Percentiles rank a stretch among this genome's conserved stretches.
phyloP scores from a whole-genome alignment of 163 green algal species.

The Picocystis sp. region DNA sequence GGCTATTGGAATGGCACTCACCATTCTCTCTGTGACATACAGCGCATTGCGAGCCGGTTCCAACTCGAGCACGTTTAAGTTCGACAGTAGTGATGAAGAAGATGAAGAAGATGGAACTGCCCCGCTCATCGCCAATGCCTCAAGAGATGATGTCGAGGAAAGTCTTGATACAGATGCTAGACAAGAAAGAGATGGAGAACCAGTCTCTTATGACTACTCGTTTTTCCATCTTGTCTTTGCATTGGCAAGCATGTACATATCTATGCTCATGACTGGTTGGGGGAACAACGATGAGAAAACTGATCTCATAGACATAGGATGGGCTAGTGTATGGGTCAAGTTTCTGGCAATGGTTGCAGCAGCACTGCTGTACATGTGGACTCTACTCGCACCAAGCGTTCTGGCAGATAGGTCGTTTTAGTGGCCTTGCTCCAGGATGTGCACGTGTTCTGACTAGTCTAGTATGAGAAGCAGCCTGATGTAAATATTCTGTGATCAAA shows the following conservation, averaged over 20 bases:
- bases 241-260: constrained; percentile 57
- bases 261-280: constrained; percentile 95
- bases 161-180: constrained; percentile 8
- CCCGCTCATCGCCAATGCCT: no score
- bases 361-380: constrained; percentile 76
- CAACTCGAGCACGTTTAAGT: constrained; percentile 55
- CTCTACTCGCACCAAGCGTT: constrained; percentile 67
- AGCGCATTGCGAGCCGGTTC: constrained; percentile 57
- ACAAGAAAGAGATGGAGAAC: constrained; percentile 10
- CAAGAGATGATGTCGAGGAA: no score
- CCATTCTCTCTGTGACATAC: constrained; percentile 80
- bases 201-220: constrained; percentile 84
- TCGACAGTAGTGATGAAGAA: constrained; percentile 24
- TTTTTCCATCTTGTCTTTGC: constrained; percentile 99
- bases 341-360: constrained; percentile 53
- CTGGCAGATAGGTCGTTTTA: constrained; percentile 45
- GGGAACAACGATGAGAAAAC: constrained; percentile 36
- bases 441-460: no score
- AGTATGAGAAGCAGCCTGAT: no score
- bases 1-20: constrained; percentile 58
- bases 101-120: background rate
- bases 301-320: constrained; percentile 80
- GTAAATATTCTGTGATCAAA: no score
- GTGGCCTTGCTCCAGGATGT: no score
- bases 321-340: constrained; percentile 90